Evolutionary conservation across 371 early-diverging fungal species (phyloP).

Genomic region (Apophysomyces elegans): DNA sequence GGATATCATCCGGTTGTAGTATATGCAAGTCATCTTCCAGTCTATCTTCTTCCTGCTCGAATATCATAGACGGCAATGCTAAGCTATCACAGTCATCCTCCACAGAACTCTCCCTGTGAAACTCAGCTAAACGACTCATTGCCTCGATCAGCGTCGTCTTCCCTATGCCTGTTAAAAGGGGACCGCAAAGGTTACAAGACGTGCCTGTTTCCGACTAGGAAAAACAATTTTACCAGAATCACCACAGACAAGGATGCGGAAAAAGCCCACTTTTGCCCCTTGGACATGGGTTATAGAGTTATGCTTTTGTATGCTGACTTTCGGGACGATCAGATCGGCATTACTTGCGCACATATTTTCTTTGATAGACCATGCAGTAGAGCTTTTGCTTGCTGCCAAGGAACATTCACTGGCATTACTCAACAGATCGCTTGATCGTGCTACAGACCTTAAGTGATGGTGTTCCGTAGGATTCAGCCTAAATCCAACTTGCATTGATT

Average conservation of each 20-base stretch:
- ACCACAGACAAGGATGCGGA: constrained; percentile 60
- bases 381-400: not conserved
- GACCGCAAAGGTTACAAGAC: constrained; percentile 7
- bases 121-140: constrained; percentile 44
- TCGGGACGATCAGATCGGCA: constrained; percentile 13
- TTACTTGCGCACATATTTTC: constrained; percentile 12
- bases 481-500: constrained; percentile 1
- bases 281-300: not conserved
- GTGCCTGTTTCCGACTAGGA: not conserved
- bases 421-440: not conserved
- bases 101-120: constrained; percentile 32
- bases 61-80: constrained; percentile 19
- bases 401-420: not conserved
- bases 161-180: constrained; percentile 44
- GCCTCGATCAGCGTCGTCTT: constrained; percentile 55
- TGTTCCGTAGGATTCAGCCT: not conserved
- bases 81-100: constrained; percentile 18
- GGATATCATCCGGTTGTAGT: constrained; percentile 12
- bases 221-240: constrained; percentile 50
- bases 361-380: constrained; percentile 11
- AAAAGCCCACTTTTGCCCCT: constrained; percentile 43
- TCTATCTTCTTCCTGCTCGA: constrained; percentile 25
- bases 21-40: not conserved
- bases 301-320: constrained; percentile 6
- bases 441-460: not conserved